phyloP scores from a whole-genome alignment of 805 yeast species.

The Candida suzukii region DNA sequence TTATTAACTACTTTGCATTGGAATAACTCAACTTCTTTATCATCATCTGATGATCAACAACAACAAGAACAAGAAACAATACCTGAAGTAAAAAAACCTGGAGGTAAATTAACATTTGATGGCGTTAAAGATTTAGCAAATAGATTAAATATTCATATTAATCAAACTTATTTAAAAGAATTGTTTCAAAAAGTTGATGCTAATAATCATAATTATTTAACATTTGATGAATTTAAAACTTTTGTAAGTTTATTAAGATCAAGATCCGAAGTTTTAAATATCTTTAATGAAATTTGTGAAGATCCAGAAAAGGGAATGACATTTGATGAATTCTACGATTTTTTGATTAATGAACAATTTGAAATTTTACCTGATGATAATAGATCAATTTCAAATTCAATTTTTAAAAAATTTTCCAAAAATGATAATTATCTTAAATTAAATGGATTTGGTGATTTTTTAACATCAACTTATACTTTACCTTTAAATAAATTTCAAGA shows the following conservation, averaged over 20 bases:
- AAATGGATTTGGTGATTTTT: conserved; percentile 20
- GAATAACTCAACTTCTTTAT: conserved; percentile 46
- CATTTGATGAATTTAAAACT: conserved; percentile 65
- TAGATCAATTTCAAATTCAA: conserved; percentile 17
- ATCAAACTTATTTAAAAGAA: conserved; percentile 37
- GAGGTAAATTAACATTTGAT: conserved; percentile 50
- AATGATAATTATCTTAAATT: conserved; percentile 16
- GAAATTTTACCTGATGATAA: conserved; percentile 30
- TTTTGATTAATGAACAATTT: conserved; percentile 40
- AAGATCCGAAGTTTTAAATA: conserved; percentile 50
- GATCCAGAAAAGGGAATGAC: conserved; percentile 15
- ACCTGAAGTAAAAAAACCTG: too few species aligned
- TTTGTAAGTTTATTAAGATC: conserved; percentile 65
- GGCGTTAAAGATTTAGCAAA: conserved; percentile 63
- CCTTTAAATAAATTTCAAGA: conserved; percentile 18
- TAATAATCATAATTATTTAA: conserved; percentile 42
- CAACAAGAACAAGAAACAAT: conserved; percentile 21
- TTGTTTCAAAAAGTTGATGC: conserved; percentile 51
- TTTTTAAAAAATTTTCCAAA: conserved; percentile 32
- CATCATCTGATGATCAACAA: too few species aligned
- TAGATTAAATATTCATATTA: conserved; percentile 67
- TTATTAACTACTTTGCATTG: conserved; percentile 51
- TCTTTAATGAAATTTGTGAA: conserved; percentile 37
- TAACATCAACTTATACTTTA: conserved; percentile 25
- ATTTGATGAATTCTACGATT: conserved; percentile 29